Base-by-base conservation (phyloP, 495 filamentous ascomycete genomes). In the Annulohypoxylon moriforme region DNA sequence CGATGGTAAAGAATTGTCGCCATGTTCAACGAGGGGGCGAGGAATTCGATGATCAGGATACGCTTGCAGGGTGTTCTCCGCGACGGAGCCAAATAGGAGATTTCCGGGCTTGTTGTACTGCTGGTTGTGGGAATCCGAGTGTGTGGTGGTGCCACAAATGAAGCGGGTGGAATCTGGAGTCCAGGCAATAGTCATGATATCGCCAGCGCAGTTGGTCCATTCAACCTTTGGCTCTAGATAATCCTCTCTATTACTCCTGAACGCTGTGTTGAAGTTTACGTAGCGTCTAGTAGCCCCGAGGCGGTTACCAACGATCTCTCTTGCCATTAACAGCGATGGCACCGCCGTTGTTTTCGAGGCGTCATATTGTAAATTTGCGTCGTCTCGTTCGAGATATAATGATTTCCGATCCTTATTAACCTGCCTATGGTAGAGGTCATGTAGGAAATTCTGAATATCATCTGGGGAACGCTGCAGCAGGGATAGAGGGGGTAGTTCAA, bases 51-150 rank as follows among this genome's bases (percentile, higher is more conserved):
- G 94, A 42, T 93, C 88, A 0, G 91, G 84, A 16, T 93, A 83
- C 46, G 94, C 92, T 47, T 80, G 78, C 13, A 97, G 72, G 2
- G 79, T 81, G 33, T 87, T 87, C 0, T 67, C 69, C 2, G 72
- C 73, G 3, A 88, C 76, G n/a, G 93, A 87, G 0, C 94, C 94
- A 14, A 95, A 74, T 3, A 94, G 67, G 4, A 97, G 82, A 76
- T 97, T 97, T 22, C 91, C 90, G 0, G 86, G 85, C 50, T 90
- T 86, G 72, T 97, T 97, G 79, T 97, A 97, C 59, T 93, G 90
- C 81, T 94, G 91, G 64, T 92, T 93, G 59, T 90, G 85, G 0
- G 86, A 77, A 74, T 97, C 93, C 1, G 88, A 89, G 62, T 92
- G 88, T 27, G 92, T 89, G 2, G 90, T 89, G 1, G 93, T 91